phyloP scores from a whole-genome alignment of 139 green algal species.

The Chlorella sp. region DNA sequence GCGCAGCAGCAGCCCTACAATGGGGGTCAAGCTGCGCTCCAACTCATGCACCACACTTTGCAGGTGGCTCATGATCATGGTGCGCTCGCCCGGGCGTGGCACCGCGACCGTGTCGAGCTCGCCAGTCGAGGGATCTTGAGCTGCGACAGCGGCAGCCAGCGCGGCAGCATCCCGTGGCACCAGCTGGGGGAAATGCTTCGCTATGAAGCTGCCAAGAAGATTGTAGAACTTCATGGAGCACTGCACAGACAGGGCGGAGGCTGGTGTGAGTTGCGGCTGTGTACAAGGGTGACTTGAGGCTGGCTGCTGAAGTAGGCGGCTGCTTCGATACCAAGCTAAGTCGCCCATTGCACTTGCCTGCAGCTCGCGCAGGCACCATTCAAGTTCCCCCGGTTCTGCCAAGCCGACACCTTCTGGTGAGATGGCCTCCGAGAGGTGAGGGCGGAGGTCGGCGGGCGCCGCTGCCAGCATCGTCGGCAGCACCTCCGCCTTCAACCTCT shows the following conservation, averaged over 20 bases:
- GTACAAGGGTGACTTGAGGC: background rate
- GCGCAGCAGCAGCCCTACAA: background rate
- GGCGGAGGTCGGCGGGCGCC: background rate
- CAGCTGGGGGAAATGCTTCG: background rate
- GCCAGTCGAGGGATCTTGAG: background rate
- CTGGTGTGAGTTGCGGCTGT: no score
- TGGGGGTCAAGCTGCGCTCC: background rate
- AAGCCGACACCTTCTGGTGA: no score
- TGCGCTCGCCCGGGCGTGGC: background rate
- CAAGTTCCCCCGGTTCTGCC: no score
- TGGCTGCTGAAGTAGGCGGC: background rate
- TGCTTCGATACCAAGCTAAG: background rate
- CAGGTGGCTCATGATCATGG: background rate
- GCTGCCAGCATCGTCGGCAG: background rate
- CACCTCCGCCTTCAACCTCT: background rate
- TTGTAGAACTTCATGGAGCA: background rate
- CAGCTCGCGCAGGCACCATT: background rate
- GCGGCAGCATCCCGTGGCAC: background rate
- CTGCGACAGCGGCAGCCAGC: background rate
- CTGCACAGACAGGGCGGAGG: background rate
- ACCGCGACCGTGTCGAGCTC: no score
- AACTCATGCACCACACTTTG: background rate
- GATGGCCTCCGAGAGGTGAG: background rate
- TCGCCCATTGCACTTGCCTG: background rate
- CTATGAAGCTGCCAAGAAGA: background rate